Evolutionary conservation across 768 basidiomycete genomes (phyloP), one percentile per base, ranked within the genome.

Genomic region (Lyophyllum atratum): DNA sequence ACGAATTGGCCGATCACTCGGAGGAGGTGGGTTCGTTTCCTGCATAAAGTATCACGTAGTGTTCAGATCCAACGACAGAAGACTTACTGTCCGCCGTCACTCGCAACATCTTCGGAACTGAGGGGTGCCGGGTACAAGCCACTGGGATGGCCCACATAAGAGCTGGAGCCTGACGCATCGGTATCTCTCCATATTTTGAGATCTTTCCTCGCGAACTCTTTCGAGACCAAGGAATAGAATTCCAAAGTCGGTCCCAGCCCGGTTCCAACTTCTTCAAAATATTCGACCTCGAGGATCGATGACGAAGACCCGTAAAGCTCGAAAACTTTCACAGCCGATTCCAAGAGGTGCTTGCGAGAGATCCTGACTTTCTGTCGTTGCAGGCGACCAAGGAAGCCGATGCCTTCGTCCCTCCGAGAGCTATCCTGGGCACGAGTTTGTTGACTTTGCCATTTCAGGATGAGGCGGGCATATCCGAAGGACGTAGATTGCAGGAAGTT

Each of bases 191-290:
- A 98, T 28, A 98, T 81, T 73, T 91, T 90, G 63, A 98, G 76
- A 58, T 92, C 86, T 64, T 89, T 85, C 52, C 92, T 79, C 0
- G 94, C 94, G 70, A 98, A 98, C 72, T 98, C 97, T 65, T 88
- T 91, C 42, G 93, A 96, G 8, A 95, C 97, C 49, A 98, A 75
- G n/a, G 95, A 92, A 72, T 98, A 99, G 75, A 99, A 99, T 74
- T 99, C 97, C 22, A 98, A 80, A 24, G 97, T 98, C 7, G 97
- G 97, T 2, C 97, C 97, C 11, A 99, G 78, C 19, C 97, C 97
- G 8, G 96, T 98, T 19, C 97, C 97, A 47, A 98, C 95, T 77
- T 99, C 97, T 67, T 97, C 94, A 66, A 98, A 98, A 75, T 98
- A 98, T 75, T 99, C 95, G 49, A 98, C 94, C 70, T 99, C 97